Conservation (phyloP, 352 stramenopile genomes). For the Phytophthora citrophthora region DNA sequence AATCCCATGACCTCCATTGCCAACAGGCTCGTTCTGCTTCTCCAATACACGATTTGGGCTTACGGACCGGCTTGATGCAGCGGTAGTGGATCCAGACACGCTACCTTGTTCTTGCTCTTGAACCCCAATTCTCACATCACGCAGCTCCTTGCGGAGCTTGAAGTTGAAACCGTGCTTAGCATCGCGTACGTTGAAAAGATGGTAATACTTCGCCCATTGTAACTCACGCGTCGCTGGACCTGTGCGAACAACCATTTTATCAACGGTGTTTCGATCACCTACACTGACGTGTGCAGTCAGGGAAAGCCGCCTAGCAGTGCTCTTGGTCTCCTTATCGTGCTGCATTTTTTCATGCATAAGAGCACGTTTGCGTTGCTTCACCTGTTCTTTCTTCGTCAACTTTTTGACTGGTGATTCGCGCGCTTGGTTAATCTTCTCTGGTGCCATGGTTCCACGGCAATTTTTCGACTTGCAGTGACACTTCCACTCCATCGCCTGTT, state of each 20-base stretch:
- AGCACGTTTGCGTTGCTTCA: conserved; percentile 72
- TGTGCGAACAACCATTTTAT: conserved; percentile 66
- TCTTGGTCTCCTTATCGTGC: conserved; percentile 71
- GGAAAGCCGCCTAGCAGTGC: conserved; percentile 63
- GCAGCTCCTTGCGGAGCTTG: conserved; percentile 65
- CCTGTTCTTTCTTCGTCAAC: conserved; percentile 82
- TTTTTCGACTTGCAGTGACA: conserved; percentile 84
- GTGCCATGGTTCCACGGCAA: conserved; percentile 89
- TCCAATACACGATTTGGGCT: conserved; percentile 24
- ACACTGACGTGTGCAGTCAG: conserved; percentile 67
- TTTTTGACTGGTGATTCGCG: conserved; percentile 54
- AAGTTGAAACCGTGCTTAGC: conserved; percentile 76
- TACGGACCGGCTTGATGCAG: conserved; percentile 35
- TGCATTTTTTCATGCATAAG: conserved; percentile 72
- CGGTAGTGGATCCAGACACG: conserved; percentile 36
- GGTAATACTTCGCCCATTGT: conserved; percentile 53
- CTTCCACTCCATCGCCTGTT: conserved; percentile 86
- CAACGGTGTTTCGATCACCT: conserved; percentile 47
- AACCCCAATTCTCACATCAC: conserved; percentile 39
- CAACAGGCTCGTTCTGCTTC: neutral
- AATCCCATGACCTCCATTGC: conserved; percentile 1
- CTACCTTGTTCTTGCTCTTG: conserved; percentile 29
- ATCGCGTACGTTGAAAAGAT: conserved; percentile 70
- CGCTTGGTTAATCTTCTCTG: conserved; percentile 70
- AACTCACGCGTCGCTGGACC: conserved; percentile 68